Percentiles rank a stretch among this genome's conserved stretches.
Conservation (phyloP, 345 rosid species). For the Populus pruinosa region DNA sequence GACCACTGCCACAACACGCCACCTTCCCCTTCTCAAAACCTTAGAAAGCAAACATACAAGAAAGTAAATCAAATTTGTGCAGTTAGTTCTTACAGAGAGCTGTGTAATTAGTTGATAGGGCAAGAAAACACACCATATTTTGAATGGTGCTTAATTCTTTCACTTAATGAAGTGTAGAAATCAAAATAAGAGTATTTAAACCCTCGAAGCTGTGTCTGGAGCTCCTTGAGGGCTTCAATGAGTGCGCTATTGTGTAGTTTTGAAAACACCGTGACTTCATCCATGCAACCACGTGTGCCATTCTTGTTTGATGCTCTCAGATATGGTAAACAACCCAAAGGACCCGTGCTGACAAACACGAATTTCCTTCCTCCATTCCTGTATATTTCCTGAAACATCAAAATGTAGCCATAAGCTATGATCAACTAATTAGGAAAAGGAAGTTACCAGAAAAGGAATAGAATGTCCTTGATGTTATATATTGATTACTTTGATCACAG, state of each 20-base stretch:
- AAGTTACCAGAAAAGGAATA: no score
- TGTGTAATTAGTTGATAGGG: neutral
- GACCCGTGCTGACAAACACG: constrained; percentile 28
- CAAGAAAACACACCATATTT: constrained; percentile 17
- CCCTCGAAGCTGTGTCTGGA: constrained; percentile 26
- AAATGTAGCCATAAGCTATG: neutral
- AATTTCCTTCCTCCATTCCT: constrained; percentile 45
- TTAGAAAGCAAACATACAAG: neutral
- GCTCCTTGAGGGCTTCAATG: constrained; percentile 7
- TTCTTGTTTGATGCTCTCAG: neutral
- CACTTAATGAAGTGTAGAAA: neutral
- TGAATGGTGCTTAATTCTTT: constrained; percentile 11
- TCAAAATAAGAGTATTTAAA: constrained; percentile 6
- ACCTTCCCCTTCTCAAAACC: no score
- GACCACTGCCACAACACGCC: neutral
- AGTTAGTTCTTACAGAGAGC: neutral
- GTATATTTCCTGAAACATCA: constrained; percentile 33
- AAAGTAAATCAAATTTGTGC: neutral
- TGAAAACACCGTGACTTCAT: constrained; percentile 17
- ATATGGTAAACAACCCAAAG: constrained; percentile 28
- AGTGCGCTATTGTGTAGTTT: constrained; percentile 29
- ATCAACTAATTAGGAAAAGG: no score
- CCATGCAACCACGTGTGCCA: constrained; percentile 17
- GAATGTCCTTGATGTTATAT: neutral
- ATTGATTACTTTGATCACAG: constrained; percentile 20